These are phyloP conservation scores for Rhazya stricta DNA, from an alignment of 257 asterid genomes.

Conservation along the genomic window DNA sequence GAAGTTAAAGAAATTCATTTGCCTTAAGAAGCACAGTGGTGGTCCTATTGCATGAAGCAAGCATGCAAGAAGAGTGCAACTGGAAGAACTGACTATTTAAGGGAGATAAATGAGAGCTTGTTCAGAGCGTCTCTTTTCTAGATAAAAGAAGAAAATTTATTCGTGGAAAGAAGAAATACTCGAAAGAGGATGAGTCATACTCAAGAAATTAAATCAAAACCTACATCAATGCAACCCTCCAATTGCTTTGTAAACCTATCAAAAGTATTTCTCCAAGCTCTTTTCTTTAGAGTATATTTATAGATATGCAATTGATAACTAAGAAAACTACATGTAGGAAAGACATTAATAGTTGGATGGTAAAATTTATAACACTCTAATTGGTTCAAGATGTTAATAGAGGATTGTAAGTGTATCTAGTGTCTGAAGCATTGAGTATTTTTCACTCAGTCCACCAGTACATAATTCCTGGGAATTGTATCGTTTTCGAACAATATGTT, in stretches of 20 bases:
- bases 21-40: background rate
- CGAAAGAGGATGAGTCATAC: background rate
- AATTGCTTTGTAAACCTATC: background rate
- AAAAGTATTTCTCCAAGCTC: background rate
- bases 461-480: no score
- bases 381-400: background rate
- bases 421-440: background rate
- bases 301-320: background rate
- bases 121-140: background rate
- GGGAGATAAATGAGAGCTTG: background rate
- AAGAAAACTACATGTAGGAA: background rate
- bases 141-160: no score
- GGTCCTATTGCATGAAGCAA: background rate
- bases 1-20: background rate
- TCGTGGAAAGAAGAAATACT: background rate
- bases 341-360: background rate
- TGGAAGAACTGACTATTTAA: background rate
- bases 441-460: no score
- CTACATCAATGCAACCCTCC: background rate
- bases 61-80: background rate
- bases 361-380: background rate
- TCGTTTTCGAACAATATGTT: background rate
- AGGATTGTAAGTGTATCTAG: background rate
- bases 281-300: background rate
- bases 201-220: background rate